Base-by-base conservation (phyloP, 768 basidiomycete genomes). In the Mycena polygramma region DNA sequence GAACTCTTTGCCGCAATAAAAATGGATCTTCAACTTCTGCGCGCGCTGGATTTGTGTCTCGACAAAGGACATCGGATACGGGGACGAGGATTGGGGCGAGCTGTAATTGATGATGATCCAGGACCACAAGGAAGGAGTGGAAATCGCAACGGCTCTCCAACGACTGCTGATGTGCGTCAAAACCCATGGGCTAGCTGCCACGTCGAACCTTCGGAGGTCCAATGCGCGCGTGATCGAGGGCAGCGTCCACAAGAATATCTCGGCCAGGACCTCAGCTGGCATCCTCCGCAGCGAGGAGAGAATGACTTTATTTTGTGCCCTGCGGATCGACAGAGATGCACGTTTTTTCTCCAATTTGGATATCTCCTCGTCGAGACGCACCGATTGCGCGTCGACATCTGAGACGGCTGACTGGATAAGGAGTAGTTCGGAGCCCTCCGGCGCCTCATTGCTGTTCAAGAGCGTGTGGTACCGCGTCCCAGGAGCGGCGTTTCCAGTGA, bases 221-320 rank as follows among this genome's bases (percentile, higher is more conserved):
- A 13, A 4, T 15, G 43, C 15, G 8, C 4, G 10, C 15, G 10
- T 45, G 43, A 15, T 15, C 11, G 15, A 19, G 9, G 59, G 59
- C 30, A 46, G 7, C 26, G 46, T 49, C 59, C 59, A 60, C 4
- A 19, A 48, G 22, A 60, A 60, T 26, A 60, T 60, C 13, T 60
- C 46, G 15, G 7, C 15, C 7, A 60, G 59, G 11, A 60, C 45
- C 20, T 60, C 59, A 8, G 45, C 26, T 30, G 59, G 59, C 26
- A 60, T 17, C n/a, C 30, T 14, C 9, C 59, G 46, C 13, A 60
- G 46, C 13, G 45, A 46, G 11, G 57, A 60, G 46, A 60, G 59
- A 15, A 60, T 60, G 4, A 30, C 10, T 0, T 22, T 17, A 36
- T 46, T 60, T 46, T 19, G 45, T 20, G 46, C 11, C 20, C 15